Evolutionary conservation across 192 early-diverging fungal species (phyloP).

Genomic region (Phycomyces nitens): DNA sequence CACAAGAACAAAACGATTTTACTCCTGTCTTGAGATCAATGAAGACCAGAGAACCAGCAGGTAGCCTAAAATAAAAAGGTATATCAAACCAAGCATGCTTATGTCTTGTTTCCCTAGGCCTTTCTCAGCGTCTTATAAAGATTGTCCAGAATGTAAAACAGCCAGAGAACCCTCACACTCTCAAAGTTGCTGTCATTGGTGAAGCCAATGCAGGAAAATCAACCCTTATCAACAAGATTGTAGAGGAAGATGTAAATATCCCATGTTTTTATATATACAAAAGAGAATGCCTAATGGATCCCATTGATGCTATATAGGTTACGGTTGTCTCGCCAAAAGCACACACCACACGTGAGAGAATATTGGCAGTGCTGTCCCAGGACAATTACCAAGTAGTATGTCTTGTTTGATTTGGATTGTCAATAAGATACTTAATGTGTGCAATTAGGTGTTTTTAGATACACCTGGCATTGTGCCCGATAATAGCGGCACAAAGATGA

Average conservation of each 20-base stretch:
- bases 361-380: constrained; percentile 54
- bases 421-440: not conserved
- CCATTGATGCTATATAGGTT: constrained; percentile 32
- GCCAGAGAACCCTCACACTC: constrained; percentile 56
- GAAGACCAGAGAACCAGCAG: constrained; percentile 9
- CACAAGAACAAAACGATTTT: not conserved
- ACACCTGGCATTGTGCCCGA: constrained; percentile 57
- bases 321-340: constrained; percentile 67
- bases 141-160: constrained; percentile 46
- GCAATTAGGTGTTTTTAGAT: constrained; percentile 48
- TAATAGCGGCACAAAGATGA: constrained; percentile 40
- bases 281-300: not conserved
- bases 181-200: constrained; percentile 62
- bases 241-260: constrained; percentile 40
- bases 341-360: constrained; percentile 69
- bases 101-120: constrained; percentile 9
- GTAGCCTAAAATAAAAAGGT: constrained; percentile 1
- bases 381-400: constrained; percentile 60
- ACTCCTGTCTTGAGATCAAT: not conserved
- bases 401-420: too few relatives aligned
- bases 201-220: constrained; percentile 76
- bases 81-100: not conserved
- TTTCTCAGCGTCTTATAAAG: constrained; percentile 35
- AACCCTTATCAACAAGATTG: constrained; percentile 68
- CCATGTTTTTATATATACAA: not conserved